Percentiles rank a stretch among this genome's conserved stretches.
These are phyloP conservation scores for Globisporangium splendens DNA, from an alignment of 352 stramenopile genomes.

Conservation along the genomic window DNA sequence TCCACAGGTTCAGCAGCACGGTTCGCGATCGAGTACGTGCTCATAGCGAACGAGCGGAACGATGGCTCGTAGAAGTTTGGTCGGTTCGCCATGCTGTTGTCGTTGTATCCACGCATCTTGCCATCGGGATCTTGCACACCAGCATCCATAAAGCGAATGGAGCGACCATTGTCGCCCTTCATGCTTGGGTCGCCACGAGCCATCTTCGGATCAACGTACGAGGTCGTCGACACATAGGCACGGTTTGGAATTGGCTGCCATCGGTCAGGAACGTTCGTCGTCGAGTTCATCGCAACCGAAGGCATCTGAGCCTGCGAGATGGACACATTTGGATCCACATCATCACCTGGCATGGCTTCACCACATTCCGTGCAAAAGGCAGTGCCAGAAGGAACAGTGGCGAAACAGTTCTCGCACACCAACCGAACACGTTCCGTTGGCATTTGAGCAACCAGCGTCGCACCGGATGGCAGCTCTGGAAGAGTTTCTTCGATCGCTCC, in stretches of 20 bases:
- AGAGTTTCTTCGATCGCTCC: slow-evolving; percentile 64
- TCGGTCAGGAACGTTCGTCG: slow-evolving; percentile 70
- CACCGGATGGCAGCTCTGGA: slow-evolving; percentile 69
- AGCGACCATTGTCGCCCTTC: slow-evolving; percentile 64
- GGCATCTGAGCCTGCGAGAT: slow-evolving; percentile 88
- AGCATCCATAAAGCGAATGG: slow-evolving; percentile 86
- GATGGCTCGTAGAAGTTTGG: slow-evolving; percentile 87
- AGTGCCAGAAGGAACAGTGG: slow-evolving; percentile 73
- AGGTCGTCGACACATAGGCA: slow-evolving; percentile 84
- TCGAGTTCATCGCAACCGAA: slow-evolving; percentile 76
- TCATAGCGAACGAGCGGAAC: slow-evolving; percentile 89
- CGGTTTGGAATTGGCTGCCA: slow-evolving; percentile 84
- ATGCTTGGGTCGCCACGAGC: slow-evolving; percentile 58
- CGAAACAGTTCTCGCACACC: slow-evolving; percentile 89
- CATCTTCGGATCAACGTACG: slow-evolving; percentile 85
- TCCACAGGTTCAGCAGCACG: slow-evolving; percentile 81
- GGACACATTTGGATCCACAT: slow-evolving; percentile 71
- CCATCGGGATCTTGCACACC: slow-evolving; percentile 81
- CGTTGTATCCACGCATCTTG: slow-evolving; percentile 83
- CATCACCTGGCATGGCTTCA: slow-evolving; percentile 78
- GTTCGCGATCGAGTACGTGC: slow-evolving; percentile 87
- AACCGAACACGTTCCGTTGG: slow-evolving; percentile 67
- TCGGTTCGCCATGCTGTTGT: slow-evolving; percentile 49
- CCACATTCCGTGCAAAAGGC: slow-evolving; percentile 89
- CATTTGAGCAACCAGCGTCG: slow-evolving; percentile 51